Percentiles rank a stretch among this genome's conserved stretches.
phyloP scores from a whole-genome alignment of 2,329 filamentous ascomycete species.

The Claviceps arundinis region DNA sequence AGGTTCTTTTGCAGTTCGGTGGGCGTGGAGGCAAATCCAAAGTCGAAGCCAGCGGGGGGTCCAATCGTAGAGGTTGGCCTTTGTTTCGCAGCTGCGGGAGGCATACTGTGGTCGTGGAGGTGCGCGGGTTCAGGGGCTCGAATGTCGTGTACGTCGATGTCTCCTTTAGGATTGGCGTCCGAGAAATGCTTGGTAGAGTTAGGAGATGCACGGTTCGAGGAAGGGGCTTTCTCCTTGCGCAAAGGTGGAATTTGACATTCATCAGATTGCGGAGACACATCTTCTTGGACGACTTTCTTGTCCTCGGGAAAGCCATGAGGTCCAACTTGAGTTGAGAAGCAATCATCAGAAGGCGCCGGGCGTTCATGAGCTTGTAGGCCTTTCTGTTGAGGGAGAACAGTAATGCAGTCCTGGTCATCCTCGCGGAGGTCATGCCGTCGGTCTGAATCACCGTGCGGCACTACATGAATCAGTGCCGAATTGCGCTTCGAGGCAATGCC shows the following conservation, averaged over 20 bases:
- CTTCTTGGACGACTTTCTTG: slow-evolving; percentile 18
- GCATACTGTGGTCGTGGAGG: slow-evolving; percentile 34
- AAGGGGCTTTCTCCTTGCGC: slow-evolving; percentile 35
- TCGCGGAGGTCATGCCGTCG: slow-evolving; percentile 64
- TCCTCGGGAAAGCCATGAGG: slow-evolving; percentile 27
- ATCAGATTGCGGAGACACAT: slow-evolving; percentile 11
- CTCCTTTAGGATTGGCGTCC: slow-evolving; percentile 8
- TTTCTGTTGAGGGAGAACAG: slow-evolving; percentile 60
- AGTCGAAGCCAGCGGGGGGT: slow-evolving; percentile 54
- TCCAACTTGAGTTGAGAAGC: slow-evolving; percentile 6
- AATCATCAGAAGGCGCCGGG: slow-evolving; percentile 13
- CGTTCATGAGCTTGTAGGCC: slow-evolving; percentile 43
- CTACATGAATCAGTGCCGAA: slow-evolving; percentile 69
- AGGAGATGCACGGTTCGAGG: slow-evolving; percentile 45
- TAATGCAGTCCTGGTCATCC: slow-evolving; percentile 76
- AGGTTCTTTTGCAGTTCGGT: slow-evolving; percentile 80
- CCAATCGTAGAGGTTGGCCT: slow-evolving; percentile 45
- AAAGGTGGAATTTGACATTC: slow-evolving; percentile 48
- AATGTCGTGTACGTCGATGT: slow-evolving; percentile 16
- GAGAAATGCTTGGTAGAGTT: slow-evolving; percentile 14
- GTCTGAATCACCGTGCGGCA: slow-evolving; percentile 67
- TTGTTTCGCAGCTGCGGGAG: slow-evolving; percentile 14
- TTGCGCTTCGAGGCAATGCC: slow-evolving; percentile 78
- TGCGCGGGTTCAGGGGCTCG: slow-evolving; percentile 43
- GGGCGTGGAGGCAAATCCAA: slow-evolving; percentile 72